Evolutionary conservation across 169 alveolate genomes (phyloP).

Genomic region (Toxoplasma gondii): DNA sequence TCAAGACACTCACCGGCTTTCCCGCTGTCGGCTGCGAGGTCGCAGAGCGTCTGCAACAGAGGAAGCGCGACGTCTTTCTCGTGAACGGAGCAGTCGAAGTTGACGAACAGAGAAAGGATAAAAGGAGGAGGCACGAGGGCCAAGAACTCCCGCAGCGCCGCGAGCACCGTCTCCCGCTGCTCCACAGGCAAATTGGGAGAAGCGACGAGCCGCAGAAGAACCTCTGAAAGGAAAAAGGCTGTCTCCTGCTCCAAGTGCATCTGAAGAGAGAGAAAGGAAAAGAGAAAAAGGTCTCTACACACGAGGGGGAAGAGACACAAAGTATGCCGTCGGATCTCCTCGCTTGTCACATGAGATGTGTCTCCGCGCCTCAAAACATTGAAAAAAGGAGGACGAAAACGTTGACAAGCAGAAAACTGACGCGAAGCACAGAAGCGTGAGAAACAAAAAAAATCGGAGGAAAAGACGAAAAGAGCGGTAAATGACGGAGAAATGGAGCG

Average conservation of each 20-base stretch:
- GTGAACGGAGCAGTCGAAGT: slow-evolving; percentile 24
- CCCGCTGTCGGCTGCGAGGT: neutral
- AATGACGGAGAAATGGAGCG: neutral
- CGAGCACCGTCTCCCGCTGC: slow-evolving; percentile 21
- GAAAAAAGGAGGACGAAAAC: neutral
- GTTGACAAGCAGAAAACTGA: neutral
- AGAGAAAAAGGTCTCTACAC: neutral
- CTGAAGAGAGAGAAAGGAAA: neutral
- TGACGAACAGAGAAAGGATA: neutral
- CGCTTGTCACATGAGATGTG: no score
- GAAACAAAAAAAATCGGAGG: neutral
- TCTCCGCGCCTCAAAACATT: neutral
- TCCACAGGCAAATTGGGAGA: slow-evolving; percentile 1
- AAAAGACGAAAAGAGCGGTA: neutral
- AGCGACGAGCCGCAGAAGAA: slow-evolving; percentile 14
- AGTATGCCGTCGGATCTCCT: no score
- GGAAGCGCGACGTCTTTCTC: slow-evolving; percentile 40
- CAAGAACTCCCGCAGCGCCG: neutral
- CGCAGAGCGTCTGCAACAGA: neutral
- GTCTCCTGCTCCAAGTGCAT: slow-evolving; percentile 26
- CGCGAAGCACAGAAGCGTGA: neutral
- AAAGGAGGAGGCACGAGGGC: neutral
- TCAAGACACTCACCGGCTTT: no score
- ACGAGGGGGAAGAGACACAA: no score
- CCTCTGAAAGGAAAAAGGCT: slow-evolving; percentile 5